These are phyloP conservation scores for Melastoma malabathricum DNA, from an alignment of 345 rosid genomes.

Conservation along the genomic window DNA sequence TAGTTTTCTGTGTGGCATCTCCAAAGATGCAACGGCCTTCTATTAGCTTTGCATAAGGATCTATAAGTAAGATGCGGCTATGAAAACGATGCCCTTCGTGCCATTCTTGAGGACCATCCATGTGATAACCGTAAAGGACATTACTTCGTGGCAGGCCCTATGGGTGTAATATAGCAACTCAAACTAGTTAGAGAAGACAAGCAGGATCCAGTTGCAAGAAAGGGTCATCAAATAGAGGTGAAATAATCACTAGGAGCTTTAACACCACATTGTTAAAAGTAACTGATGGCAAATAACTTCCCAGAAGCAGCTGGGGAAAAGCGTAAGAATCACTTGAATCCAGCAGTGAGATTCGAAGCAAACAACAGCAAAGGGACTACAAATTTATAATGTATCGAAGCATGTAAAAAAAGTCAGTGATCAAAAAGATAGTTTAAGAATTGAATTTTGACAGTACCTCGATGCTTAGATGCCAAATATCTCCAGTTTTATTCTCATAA, in stretches of 20 bases:
- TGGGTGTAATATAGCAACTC: constrained; percentile 10
- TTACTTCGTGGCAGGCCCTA: constrained; percentile 61
- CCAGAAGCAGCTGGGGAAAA: too few relatives aligned
- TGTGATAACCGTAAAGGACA: constrained; percentile 75
- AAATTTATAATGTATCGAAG: too few relatives aligned
- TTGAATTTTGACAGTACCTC: constrained; percentile 27
- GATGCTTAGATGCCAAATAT: constrained; percentile 73
- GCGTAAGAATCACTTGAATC: too few relatives aligned
- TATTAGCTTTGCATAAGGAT: constrained; percentile 85
- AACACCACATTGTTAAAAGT: too few relatives aligned
- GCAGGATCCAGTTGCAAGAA: background rate
- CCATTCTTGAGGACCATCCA: constrained; percentile 82
- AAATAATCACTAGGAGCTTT: background rate
- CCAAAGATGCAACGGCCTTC: constrained; percentile 72
- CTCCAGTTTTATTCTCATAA: constrained; percentile 61
- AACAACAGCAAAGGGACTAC: too few relatives aligned
- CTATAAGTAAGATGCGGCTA: constrained; percentile 42
- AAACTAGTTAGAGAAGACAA: background rate
- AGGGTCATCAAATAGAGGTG: background rate
- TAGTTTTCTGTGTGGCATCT: constrained; percentile 42
- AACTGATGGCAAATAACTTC: too few relatives aligned
- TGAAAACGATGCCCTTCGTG: constrained; percentile 80
- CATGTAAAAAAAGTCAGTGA: background rate
- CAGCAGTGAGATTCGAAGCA: too few relatives aligned
- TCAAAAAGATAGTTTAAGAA: constrained; percentile 3